These are phyloP conservation scores for Paratinospora sagittata DNA, from an alignment of 164 flowering plant genomes.

Conservation along the genomic window DNA sequence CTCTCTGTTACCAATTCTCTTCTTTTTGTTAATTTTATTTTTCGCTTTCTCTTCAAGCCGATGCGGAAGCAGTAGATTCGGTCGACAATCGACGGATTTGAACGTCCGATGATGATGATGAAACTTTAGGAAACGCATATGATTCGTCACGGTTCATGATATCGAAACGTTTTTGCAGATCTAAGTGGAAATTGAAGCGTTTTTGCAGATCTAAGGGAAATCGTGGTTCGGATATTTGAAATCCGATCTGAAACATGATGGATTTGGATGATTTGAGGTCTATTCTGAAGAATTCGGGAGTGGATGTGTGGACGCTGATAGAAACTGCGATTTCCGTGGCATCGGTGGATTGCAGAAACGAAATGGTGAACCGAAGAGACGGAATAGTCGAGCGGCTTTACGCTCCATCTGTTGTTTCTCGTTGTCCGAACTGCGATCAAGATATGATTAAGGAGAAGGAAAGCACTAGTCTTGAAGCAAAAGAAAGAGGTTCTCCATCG, in stretches of 20 bases:
- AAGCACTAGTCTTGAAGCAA: constrained; percentile 7
- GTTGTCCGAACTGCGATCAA: constrained; percentile 39
- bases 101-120: no score
- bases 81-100: no score
- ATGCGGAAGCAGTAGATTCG: no score
- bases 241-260: constrained; percentile 30
- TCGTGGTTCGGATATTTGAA: neutral
- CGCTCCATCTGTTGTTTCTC: constrained; percentile 15
- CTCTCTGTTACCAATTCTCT: no score
- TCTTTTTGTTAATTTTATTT: no score
- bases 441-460: constrained; percentile 10
- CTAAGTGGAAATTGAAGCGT: neutral
- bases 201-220: constrained; percentile 7
- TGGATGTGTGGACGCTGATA: constrained; percentile 72
- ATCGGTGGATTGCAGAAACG: constrained; percentile 44
- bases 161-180: neutral
- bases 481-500: constrained; percentile 25
- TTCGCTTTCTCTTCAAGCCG: no score
- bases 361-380: constrained; percentile 68
- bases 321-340: constrained; percentile 84
- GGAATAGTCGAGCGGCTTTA: constrained; percentile 67
- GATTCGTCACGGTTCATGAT: neutral
- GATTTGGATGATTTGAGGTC: constrained; percentile 72
- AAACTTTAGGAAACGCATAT: no score
- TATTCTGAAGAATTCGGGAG: constrained; percentile 50